Evolutionary conservation across 495 filamentous ascomycete species (phyloP), one percentile per base, ranked within the genome.

Genomic region (Tuber aestivum): DNA sequence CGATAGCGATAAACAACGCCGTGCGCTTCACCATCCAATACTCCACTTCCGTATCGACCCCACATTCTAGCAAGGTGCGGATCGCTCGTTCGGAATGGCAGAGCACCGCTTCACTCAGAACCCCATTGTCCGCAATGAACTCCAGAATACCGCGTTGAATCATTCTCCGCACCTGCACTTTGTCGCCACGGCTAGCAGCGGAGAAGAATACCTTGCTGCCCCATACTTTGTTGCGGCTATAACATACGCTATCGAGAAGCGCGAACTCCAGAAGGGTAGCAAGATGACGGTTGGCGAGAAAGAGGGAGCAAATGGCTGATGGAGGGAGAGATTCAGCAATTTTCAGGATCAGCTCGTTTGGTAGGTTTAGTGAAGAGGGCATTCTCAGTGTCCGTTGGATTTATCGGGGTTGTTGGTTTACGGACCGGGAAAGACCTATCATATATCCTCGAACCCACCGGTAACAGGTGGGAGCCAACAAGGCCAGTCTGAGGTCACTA

Each of bases 21-120:
- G 56, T 65, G 56, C 56, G 56, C 56, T 65, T 65, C 32, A 65
- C 56, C 56, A 65, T 35, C 56, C 56, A 65, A 65, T 65, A 65
- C 32, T 65, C 56, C 14, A 35, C 56, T 65, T 65, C 56, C 14
- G 56, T 65, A 20, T 65, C 56, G 14, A 65, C 56, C 0, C 56
- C 56, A 35, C 56, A 65, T 27, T 65, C 56, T 8, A 65, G n/a
- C 32, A 65, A 32, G 27, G 56, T 65, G 12, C 56, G 56, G 12
- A 65, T 65, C 14, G 56, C 56, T 35, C 56, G 14, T 65, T 65
- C 56, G 12, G 56, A 65, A 65, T 65, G 56, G 27, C 16, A 65
- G 56, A 65, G 56, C 27, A 65, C 56, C 14, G 56, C 56, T 65
- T 65, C 56, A 65, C 27, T 65, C 56, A 65, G 56, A 65, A 35